Percentiles rank a stretch among this genome's conserved stretches.
These are phyloP conservation scores for Podaxis carcinomalis DNA, from an alignment of 768 basidiomycete genomes.

Conservation along the genomic window DNA sequence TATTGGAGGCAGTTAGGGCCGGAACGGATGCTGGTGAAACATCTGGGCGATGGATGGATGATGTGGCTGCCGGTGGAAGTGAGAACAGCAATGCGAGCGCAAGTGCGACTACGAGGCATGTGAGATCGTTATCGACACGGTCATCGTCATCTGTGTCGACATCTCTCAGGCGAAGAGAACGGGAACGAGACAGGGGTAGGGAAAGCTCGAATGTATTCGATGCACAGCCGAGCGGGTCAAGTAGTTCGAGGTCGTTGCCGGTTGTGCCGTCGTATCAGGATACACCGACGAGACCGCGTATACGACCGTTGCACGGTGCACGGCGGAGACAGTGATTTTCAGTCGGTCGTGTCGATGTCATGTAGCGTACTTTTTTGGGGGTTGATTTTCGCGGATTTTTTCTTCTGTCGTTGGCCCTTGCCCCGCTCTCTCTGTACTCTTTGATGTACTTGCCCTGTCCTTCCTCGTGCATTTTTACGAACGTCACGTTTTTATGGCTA, in stretches of 20 bases:
- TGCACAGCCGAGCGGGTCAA: neutral
- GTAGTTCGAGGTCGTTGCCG: slow-evolving; percentile 8
- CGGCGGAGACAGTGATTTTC: neutral
- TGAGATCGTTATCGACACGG: neutral
- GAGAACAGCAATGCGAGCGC: neutral
- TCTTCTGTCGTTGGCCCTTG: too few species aligned
- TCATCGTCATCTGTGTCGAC: neutral
- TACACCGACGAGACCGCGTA: slow-evolving; percentile 60
- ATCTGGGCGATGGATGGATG: neutral
- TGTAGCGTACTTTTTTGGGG: too few species aligned
- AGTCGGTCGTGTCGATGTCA: too few species aligned
- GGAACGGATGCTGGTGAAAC: neutral
- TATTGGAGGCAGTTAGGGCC: neutral
- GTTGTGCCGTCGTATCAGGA: slow-evolving; percentile 34
- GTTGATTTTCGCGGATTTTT: too few species aligned
- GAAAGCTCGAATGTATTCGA: neutral
- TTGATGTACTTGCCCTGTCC: too few species aligned
- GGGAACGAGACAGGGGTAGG: neutral
- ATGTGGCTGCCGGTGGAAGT: neutral
- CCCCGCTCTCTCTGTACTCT: too few species aligned
- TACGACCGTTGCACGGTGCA: slow-evolving; percentile 25
- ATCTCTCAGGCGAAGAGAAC: neutral
- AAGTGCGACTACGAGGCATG: neutral
- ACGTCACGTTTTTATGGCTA: too few species aligned
- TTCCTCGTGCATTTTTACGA: too few species aligned